Conservation (phyloP, 305 asterid genomes). For the Fraxinus baroniana region DNA sequence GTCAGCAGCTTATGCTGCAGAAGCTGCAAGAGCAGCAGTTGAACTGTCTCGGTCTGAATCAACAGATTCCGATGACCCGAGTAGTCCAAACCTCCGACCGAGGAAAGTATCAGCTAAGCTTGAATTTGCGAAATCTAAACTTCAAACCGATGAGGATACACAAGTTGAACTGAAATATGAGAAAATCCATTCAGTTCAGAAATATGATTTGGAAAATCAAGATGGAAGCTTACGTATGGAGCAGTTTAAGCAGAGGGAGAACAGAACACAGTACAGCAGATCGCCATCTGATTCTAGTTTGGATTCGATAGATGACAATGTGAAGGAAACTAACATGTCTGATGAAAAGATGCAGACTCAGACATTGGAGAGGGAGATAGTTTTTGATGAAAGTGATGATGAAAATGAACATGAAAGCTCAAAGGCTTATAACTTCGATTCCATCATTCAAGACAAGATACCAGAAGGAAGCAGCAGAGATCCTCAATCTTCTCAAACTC, state of each 20-base stretch:
- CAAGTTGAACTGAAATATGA: conserved; percentile 22
- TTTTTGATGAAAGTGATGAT: conserved; percentile 40
- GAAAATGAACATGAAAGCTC: conserved; percentile 25
- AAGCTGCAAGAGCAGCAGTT: conserved; percentile 56
- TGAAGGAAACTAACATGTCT: conserved; percentile 12
- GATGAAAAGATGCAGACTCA: conserved; percentile 24
- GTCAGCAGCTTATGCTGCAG: conserved; percentile 55
- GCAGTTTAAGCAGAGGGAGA: conserved; percentile 16
- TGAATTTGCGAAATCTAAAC: conserved; percentile 11
- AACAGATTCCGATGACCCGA: conserved; percentile 29
- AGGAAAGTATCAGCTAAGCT: conserved; percentile 13
- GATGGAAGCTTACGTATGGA: conserved; percentile 3
- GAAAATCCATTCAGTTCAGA: conserved; percentile 26
- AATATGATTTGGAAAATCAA: conserved; percentile 27
- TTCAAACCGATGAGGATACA: conserved; percentile 7
- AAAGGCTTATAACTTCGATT: background rate
- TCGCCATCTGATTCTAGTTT: conserved; percentile 50
- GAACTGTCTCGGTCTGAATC: conserved; percentile 39
- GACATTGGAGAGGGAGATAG: conserved; percentile 11
- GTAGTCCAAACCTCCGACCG: conserved; percentile 24
- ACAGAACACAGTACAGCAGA: conserved; percentile 21
- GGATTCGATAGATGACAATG: conserved; percentile 39
- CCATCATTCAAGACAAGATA: background rate
- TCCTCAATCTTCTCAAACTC: conserved; percentile 1
- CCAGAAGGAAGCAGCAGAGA: conserved; percentile 16